Percentiles rank a stretch among this genome's conserved stretches.
Evolutionary conservation across 805 yeast genomes (phyloP).

Genomic region (Candida pseudoglaebosa): DNA sequence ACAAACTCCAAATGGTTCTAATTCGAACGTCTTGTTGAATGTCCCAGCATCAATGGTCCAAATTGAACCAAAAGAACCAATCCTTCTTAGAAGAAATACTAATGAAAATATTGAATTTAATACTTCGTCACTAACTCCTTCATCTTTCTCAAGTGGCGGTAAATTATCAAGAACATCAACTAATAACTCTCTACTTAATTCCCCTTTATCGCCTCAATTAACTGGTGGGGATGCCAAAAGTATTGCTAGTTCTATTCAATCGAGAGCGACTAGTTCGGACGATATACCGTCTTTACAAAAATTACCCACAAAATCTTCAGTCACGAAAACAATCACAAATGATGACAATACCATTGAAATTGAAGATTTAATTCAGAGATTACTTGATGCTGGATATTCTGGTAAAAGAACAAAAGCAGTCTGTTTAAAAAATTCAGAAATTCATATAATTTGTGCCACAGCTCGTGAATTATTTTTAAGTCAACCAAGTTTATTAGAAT

Average conservation of each 20-base stretch:
- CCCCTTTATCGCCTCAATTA: slow-evolving; percentile 17
- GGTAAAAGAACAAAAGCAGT: slow-evolving; percentile 90
- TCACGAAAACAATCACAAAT: slow-evolving; percentile 2
- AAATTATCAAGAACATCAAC: slow-evolving; percentile 19
- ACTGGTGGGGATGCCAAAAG: slow-evolving; percentile 11
- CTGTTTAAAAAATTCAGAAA: slow-evolving; percentile 86
- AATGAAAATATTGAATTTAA: slow-evolving; percentile 26
- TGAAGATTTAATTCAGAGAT: slow-evolving; percentile 85
- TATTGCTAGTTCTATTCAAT: slow-evolving; percentile 14
- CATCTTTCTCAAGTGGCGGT: slow-evolving; percentile 4
- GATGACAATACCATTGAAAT: slow-evolving; percentile 41
- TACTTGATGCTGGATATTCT: slow-evolving; percentile 92
- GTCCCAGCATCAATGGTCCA: slow-evolving; percentile 69
- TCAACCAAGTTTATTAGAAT: slow-evolving; percentile 86
- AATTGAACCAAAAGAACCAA: slow-evolving; percentile 70
- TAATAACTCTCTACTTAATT: slow-evolving; percentile 15
- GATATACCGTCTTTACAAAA: slow-evolving; percentile 7
- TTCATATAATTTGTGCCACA: slow-evolving; percentile 76
- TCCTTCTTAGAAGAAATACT: slow-evolving; percentile 52
- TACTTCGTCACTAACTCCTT: not conserved
- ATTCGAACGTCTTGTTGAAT: slow-evolving; percentile 16
- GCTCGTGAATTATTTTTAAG: slow-evolving; percentile 86
- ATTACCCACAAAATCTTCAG: slow-evolving; percentile 9
- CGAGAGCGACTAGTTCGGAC: slow-evolving; percentile 4
- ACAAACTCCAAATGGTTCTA: slow-evolving; percentile 4